These are phyloP conservation scores for Alternaria panax DNA, from an alignment of 2,329 filamentous ascomycete genomes.

Conservation along the genomic window DNA sequence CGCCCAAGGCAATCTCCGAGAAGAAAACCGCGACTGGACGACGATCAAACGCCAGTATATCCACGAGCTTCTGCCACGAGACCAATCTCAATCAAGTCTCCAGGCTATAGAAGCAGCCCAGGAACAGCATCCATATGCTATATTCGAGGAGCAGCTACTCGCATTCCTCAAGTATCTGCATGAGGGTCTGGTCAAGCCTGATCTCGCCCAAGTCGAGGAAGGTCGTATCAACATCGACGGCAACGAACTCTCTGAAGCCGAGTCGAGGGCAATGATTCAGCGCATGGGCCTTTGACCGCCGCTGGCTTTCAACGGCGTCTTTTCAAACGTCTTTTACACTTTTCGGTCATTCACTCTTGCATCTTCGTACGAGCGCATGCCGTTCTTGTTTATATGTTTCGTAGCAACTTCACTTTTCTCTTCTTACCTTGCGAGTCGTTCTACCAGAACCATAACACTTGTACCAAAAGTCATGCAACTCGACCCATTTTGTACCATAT, in stretches of 20 bases:
- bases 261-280: constrained; percentile 43
- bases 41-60: constrained; percentile 47
- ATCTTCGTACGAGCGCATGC: neutral
- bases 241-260: constrained; percentile 39
- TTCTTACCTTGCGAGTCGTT: neutral
- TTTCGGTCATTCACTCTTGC: neutral
- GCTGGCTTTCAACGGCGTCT: neutral
- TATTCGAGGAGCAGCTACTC: constrained; percentile 52
- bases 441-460: neutral
- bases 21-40: constrained; percentile 49
- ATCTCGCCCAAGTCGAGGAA: constrained; percentile 61
- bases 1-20: constrained; percentile 37
- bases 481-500: neutral
- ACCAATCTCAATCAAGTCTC: constrained; percentile 14
- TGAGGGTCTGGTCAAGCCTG: constrained; percentile 53
- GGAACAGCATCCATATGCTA: constrained; percentile 41
- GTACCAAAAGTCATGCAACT: constrained; percentile 1
- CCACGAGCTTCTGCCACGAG: constrained; percentile 24
- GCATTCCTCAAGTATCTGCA: constrained; percentile 55
- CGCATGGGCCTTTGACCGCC: constrained; percentile 37
- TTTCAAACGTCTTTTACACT: neutral
- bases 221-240: constrained; percentile 50
- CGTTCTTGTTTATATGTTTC: constrained; percentile 5
- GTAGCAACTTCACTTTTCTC: neutral
- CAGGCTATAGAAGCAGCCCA: constrained; percentile 39